phyloP scores from a whole-genome alignment of 345 rosid genomes.

The Lepidium didymum region DNA sequence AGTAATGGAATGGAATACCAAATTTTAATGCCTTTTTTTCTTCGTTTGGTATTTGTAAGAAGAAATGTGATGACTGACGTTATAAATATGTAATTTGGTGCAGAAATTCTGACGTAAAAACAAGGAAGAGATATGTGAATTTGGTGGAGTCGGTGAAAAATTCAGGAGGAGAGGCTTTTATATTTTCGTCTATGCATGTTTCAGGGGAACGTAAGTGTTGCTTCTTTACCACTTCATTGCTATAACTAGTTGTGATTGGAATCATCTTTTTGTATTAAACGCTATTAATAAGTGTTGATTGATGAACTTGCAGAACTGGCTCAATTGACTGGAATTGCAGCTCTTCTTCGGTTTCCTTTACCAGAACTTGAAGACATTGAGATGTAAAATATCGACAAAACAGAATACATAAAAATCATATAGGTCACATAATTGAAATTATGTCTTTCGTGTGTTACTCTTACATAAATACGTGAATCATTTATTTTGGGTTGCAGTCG shows the following conservation, averaged over 20 bases:
- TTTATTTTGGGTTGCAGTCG: background rate
- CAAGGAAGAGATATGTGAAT: constrained; percentile 60
- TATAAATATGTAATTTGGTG: background rate
- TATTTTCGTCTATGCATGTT: constrained; percentile 90
- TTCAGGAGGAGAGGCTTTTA: constrained; percentile 67
- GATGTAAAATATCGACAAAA: constrained; percentile 43
- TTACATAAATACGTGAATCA: background rate
- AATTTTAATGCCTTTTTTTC: background rate
- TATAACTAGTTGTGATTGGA: background rate
- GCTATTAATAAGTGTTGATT: background rate
- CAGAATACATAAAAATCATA: background rate
- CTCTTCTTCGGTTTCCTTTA: constrained; percentile 87
- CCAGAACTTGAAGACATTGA: constrained; percentile 96
- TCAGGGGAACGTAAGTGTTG: constrained; percentile 87
- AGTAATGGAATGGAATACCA: background rate
- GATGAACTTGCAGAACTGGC: constrained; percentile 51
- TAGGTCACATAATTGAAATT: background rate
- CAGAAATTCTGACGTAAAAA: constrained; percentile 70
- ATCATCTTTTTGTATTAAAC: background rate
- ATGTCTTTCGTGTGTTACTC: background rate
- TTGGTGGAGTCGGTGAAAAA: constrained; percentile 71
- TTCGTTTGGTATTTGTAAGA: background rate
- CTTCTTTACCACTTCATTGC: background rate
- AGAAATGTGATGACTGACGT: background rate
- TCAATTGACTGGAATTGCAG: constrained; percentile 86